These are phyloP conservation scores for Hevea brasiliensis DNA, from an alignment of 345 rosid species.

Conservation along the genomic window DNA sequence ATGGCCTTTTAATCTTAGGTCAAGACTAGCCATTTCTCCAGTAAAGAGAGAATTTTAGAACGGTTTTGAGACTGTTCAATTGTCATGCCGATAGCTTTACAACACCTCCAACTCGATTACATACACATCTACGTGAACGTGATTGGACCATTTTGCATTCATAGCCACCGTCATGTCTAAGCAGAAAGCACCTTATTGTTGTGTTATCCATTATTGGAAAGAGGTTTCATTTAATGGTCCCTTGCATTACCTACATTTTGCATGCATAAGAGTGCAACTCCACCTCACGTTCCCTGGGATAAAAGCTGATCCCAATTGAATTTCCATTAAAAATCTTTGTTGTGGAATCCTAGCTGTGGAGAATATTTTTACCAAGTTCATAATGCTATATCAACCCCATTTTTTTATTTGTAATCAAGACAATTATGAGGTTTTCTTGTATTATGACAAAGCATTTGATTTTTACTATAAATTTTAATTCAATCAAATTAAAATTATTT, in stretches of 20 bases:
- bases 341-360: too few species aligned
- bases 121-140: conserved; percentile 31
- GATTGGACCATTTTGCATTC: conserved; percentile 18
- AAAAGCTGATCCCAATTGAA: background rate
- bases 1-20: background rate
- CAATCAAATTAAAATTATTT: too few species aligned
- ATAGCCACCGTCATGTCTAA: conserved; percentile 7
- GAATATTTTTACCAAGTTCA: too few species aligned
- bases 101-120: conserved; percentile 22
- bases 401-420: too few species aligned
- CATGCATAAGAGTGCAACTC: too few species aligned
- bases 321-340: too few species aligned
- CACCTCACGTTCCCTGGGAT: too few species aligned
- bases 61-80: conserved; percentile 18
- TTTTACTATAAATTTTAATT: too few species aligned
- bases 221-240: background rate
- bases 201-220: background rate
- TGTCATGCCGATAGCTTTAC: conserved; percentile 6
- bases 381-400: too few species aligned
- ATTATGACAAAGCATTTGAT: too few species aligned
- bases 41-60: background rate
- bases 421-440: too few species aligned
- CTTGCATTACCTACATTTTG: background rate
- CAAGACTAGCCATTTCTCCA: background rate
- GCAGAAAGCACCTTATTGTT: background rate